Base-by-base conservation (phyloP, 257 asterid genomes). In the Cinchona pubescens region DNA sequence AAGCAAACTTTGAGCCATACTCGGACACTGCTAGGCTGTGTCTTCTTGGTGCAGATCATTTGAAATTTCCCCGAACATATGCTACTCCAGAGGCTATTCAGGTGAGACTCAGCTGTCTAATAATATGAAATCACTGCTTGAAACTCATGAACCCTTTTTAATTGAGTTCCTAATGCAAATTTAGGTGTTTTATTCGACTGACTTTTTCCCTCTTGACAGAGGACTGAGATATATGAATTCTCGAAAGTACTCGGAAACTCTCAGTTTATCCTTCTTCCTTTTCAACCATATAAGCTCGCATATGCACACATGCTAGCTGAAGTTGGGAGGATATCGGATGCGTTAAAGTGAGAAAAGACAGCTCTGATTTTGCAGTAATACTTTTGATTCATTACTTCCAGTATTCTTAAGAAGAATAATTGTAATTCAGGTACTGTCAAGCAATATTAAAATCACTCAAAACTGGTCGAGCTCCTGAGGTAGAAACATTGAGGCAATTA, bases 1-100 rank as follows among this genome's bases (percentile, higher is more conserved):
- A 92, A 85, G 88, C 96, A 62, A 91, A 82, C 81, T 95, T 95
- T 43, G 99, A 92, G 81, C 88, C 89, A 67, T 95, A 86, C 81
- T 92, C 97, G 63, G 93, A 92, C 84, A 90, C 82, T 46, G 92
- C 98, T 72, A 92, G 99, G 81, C 56, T 95, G 88, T 95, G 99
- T 82, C 99, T 95, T 73, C 80, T 91, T 67, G 99, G 99, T 79
- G 96, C 99, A 56, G 96, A 95, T 87, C 99, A 95, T 77, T 92
- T 85, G 91, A 92, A 88, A 79, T 88, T 72, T 69, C 99, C 99
- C 7, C 90, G 99, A 69, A 91, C 98, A 29, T 95, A 86, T 83
- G 98, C 98, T 13, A 88, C 96, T 79, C 96, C 99, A 73, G 97
- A 91, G 75, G 97, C 99, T 58, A 95, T 95, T 88, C 98, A 95